phyloP scores from a whole-genome alignment of 73 alveolate genomes.

The Paramecium biaurelia region DNA sequence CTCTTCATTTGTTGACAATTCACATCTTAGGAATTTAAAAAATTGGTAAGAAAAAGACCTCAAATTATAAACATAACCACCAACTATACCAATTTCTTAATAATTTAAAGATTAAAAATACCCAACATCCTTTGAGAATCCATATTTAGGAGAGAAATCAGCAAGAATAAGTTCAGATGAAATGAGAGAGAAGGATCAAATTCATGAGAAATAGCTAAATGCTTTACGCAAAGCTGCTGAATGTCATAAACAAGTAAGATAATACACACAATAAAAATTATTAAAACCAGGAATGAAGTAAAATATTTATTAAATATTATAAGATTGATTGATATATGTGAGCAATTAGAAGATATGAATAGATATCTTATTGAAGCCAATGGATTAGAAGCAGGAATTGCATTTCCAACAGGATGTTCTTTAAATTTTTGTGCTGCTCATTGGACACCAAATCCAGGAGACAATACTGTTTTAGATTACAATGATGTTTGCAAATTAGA shows the following conservation, averaged over 20 bases:
- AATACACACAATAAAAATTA: conserved; percentile 84
- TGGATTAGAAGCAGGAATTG: conserved; percentile 91
- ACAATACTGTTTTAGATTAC: conserved; percentile 74
- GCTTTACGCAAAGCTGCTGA: conserved; percentile 97
- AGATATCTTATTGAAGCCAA: conserved; percentile 86
- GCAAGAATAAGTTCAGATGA: conserved; percentile 85
- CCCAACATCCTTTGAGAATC: conserved; percentile 85
- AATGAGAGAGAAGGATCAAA: conserved; percentile 85
- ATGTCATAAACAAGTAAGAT: conserved; percentile 95
- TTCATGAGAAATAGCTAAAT: conserved; percentile 61
- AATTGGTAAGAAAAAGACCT: conserved; percentile 57
- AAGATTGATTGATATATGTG: conserved; percentile 91
- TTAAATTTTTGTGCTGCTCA: conserved; percentile 97
- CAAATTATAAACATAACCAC: conserved; percentile 91
- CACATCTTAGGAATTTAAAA: conserved; percentile 24
- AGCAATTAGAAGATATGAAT: conserved; percentile 87
- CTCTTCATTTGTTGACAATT: conserved; percentile 27
- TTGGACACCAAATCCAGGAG: conserved; percentile 98
- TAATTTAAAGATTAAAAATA: conserved; percentile 86
- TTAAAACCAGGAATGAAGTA: conserved; percentile 89
- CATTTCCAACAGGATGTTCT: conserved; percentile 97
- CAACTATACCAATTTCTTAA: conserved; percentile 90
- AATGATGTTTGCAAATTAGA: conserved; percentile 96
- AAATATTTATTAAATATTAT: not conserved
- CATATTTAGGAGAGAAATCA: conserved; percentile 84